These are phyloP conservation scores for Pelargonium fulgidum DNA, from an alignment of 441 rosid species.

Conservation along the genomic window DNA sequence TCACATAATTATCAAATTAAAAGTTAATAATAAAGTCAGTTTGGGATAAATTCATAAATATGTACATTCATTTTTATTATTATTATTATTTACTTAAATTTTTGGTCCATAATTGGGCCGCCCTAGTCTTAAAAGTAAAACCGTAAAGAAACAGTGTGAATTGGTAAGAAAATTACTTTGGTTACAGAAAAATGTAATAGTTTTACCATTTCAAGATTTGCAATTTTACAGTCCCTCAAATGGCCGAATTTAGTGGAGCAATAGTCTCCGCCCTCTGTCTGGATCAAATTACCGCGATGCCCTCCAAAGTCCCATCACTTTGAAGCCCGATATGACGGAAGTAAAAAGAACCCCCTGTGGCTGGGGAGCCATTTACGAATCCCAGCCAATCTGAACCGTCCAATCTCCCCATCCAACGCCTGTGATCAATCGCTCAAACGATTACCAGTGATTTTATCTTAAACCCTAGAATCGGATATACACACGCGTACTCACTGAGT, in stretches of 20 bases:
- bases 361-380: constrained; percentile 29
- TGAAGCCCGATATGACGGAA: constrained; percentile 12
- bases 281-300: constrained; percentile 10
- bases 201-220: constrained; percentile 14
- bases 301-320: background rate
- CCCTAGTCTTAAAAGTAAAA: no score
- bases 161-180: background rate
- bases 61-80: no score
- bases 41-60: no score
- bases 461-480: no score
- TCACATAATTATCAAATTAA: no score
- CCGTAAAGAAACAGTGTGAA: no score
- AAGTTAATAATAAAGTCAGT: no score
- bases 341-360: background rate
- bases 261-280: background rate
- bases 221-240: background rate
- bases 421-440: constrained; percentile 23
- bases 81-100: no score
- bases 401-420: constrained; percentile 39
- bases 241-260: constrained; percentile 16
- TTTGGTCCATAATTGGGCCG: no score
- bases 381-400: constrained; percentile 36
- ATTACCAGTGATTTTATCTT: constrained; percentile 19
- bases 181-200: background rate
- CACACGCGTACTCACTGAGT: no score